These are phyloP conservation scores for Botryotinia narcissicola DNA, from an alignment of 2,329 filamentous ascomycete genomes.

Conservation along the genomic window DNA sequence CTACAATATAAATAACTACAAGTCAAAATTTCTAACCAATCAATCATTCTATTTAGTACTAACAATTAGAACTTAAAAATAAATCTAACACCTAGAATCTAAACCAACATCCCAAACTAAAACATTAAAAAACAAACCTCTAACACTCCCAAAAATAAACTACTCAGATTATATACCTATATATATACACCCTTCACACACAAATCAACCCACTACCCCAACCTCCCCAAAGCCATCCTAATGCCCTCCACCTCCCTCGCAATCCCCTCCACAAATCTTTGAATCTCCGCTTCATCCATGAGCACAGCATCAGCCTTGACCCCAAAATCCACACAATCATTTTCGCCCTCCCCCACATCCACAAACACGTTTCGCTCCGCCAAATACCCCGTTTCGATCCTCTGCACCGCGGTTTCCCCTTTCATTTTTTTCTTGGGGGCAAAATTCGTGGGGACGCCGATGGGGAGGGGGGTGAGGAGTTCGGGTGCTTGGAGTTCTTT, in stretches of 20 bases:
- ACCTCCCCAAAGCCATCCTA: background rate
- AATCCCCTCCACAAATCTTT: background rate
- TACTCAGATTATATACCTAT: too few relatives aligned
- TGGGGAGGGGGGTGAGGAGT: background rate
- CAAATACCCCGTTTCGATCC: background rate
- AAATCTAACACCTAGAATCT: too few relatives aligned
- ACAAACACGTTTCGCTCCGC: constrained; percentile 6
- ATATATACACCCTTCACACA: too few relatives aligned
- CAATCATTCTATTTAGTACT: too few relatives aligned
- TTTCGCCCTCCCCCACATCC: background rate
- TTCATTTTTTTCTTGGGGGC: background rate
- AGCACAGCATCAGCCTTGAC: background rate
- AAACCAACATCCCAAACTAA: too few relatives aligned
- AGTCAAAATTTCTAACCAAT: too few relatives aligned
- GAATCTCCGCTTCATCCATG: background rate
- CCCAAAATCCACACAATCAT: background rate
- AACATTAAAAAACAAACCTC: too few relatives aligned
- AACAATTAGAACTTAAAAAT: too few relatives aligned
- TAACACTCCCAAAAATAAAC: too few relatives aligned
- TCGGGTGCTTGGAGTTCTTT: background rate
- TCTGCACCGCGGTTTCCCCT: background rate
- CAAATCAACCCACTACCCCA: too few relatives aligned
- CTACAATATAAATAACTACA: too few relatives aligned
- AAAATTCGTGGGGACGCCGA: background rate
- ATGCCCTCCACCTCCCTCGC: background rate